A percentile compares a stretch with the other conserved stretches of the same genome.
Conservation (phyloP, 2,329 filamentous ascomycete genomes). For the Xylariaceae sp. region DNA sequence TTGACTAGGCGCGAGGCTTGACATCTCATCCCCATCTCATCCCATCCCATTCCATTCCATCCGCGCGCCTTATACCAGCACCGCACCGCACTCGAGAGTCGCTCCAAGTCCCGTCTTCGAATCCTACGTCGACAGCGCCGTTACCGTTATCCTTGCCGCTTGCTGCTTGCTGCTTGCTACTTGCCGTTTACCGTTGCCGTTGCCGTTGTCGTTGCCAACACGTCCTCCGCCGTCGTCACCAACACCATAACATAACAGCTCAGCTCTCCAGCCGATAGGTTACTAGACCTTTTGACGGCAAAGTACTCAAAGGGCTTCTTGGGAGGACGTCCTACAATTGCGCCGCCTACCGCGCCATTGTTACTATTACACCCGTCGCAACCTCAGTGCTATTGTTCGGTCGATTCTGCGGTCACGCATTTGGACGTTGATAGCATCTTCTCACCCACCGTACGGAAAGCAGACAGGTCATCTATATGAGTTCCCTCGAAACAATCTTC, state of each 20-base stretch:
- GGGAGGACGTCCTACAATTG: neutral
- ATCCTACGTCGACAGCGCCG: conserved; percentile 7
- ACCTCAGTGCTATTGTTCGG: neutral
- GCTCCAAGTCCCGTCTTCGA: conserved; percentile 2
- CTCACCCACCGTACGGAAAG: conserved; percentile 9
- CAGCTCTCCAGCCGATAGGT: conserved; percentile 24
- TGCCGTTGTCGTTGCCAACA: neutral
- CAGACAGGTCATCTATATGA: conserved; percentile 43
- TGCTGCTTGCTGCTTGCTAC: no score
- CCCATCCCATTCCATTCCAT: neutral
- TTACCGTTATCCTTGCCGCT: neutral
- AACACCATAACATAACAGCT: conserved; percentile 2
- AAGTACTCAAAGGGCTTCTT: neutral
- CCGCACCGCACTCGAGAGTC: neutral
- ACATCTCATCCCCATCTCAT: neutral
- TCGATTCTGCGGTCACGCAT: neutral
- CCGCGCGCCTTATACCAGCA: conserved; percentile 4
- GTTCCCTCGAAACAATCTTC: conserved; percentile 58
- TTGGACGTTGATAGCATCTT: conserved; percentile 14
- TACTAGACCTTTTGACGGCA: conserved; percentile 29
- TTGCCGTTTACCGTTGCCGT: neutral
- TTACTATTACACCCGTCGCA: neutral
- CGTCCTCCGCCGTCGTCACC: neutral
- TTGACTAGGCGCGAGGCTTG: neutral
- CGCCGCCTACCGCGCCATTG: neutral